A percentile compares a stretch with the other conserved stretches of the same genome.
These are phyloP conservation scores for Myxozyma sirexii DNA, from an alignment of 805 yeast genomes.

Conservation along the genomic window DNA sequence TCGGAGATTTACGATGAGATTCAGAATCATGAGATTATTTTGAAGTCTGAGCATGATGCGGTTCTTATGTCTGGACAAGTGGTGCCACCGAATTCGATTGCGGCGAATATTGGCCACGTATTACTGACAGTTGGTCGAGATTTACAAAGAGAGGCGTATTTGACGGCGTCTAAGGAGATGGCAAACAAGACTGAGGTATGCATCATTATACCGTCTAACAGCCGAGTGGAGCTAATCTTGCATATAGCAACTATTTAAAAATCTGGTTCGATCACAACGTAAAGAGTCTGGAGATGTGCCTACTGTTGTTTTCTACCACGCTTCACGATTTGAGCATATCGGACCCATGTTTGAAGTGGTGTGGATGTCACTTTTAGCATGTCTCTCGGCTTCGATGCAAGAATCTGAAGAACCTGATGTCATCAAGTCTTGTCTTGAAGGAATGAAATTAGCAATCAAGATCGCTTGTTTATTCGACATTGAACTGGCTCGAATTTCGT, in stretches of 20 bases:
- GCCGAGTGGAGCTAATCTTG: background rate
- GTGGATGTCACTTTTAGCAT: slow-evolving; percentile 98
- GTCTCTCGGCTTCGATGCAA: slow-evolving; percentile 88
- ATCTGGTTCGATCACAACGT: slow-evolving; percentile 28
- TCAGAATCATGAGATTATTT: slow-evolving; percentile 78
- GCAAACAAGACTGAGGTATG: slow-evolving; percentile 81
- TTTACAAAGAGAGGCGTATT: slow-evolving; percentile 77
- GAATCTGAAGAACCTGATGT: slow-evolving; percentile 77
- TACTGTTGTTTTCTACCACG: slow-evolving; percentile 68
- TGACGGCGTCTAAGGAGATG: slow-evolving; percentile 90
- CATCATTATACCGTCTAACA: background rate
- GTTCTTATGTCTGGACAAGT: slow-evolving; percentile 74
- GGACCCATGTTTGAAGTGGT: slow-evolving; percentile 88
- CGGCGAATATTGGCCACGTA: slow-evolving; percentile 43
- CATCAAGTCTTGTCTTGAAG: slow-evolving; percentile 69
- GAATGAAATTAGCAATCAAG: slow-evolving; percentile 77
- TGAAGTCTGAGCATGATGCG: slow-evolving; percentile 91
- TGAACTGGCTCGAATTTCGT: slow-evolving; percentile 83
- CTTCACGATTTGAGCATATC: slow-evolving; percentile 86
- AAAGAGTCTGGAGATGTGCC: slow-evolving; percentile 36
- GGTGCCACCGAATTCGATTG: slow-evolving; percentile 42
- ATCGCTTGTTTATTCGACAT: slow-evolving; percentile 83
- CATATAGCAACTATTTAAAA: slow-evolving; percentile 20
- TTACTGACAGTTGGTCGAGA: slow-evolving; percentile 62
- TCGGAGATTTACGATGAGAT: slow-evolving; percentile 76